Percentiles rank a stretch among this genome's conserved stretches.
Evolutionary conservation across 345 rosid genomes (phyloP).

Genomic region (Eucalyptus regnans): DNA sequence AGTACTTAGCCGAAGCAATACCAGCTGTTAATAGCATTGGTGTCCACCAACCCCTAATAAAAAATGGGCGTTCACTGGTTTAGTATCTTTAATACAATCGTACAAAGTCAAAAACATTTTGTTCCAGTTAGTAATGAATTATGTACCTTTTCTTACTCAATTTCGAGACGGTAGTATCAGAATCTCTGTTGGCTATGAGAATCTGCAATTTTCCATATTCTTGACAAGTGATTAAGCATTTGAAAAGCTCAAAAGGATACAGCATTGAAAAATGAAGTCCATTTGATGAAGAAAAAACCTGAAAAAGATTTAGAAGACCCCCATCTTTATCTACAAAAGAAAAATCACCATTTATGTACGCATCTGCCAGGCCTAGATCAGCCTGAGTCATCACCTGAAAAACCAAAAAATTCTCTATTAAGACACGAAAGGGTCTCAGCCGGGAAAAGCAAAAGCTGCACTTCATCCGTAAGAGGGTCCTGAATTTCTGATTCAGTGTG

Average conservation of each 20-base stretch:
- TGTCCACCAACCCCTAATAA: slow-evolving; percentile 92
- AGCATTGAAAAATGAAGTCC: not conserved
- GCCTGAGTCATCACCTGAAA: slow-evolving; percentile 81
- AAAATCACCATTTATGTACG: slow-evolving; percentile 71
- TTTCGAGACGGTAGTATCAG: slow-evolving; percentile 21
- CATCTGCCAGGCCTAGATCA: slow-evolving; percentile 89
- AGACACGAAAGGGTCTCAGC: not conserved
- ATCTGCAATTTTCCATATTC: slow-evolving; percentile 18
- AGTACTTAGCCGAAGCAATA: slow-evolving; percentile 65
- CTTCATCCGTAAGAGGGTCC: not conserved
- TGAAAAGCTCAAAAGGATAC: not conserved
- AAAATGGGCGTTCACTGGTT: not conserved
- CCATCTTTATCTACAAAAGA: slow-evolving; percentile 62
- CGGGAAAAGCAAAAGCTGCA: not conserved
- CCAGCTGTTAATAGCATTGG: slow-evolving; percentile 66
- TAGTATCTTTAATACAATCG: not conserved
- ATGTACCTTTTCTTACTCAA: slow-evolving; percentile 49
- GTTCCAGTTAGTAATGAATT: not conserved
- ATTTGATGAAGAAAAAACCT: slow-evolving; percentile 29
- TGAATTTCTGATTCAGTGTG: not conserved
- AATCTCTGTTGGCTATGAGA: slow-evolving; percentile 66
- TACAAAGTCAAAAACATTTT: not conserved
- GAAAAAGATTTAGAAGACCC: slow-evolving; percentile 69
- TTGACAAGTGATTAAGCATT: not conserved
- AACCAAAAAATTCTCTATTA: not conserved